These are phyloP conservation scores for Adansonia gregorii DNA, from an alignment of 441 rosid genomes.

Conservation along the genomic window DNA sequence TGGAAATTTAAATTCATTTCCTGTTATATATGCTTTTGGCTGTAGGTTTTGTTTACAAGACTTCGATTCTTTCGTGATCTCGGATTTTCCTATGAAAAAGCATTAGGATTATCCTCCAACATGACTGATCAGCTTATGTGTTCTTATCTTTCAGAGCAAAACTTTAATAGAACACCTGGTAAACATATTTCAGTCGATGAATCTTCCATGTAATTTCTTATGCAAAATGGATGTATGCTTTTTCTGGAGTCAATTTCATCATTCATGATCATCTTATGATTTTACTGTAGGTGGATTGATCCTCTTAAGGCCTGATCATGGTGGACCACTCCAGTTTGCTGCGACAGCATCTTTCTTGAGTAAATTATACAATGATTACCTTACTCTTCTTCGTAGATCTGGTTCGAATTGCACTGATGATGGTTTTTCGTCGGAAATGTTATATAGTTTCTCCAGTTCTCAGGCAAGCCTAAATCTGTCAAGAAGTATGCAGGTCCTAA, in stretches of 20 bases:
- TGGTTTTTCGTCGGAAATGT: slow-evolving; percentile 41
- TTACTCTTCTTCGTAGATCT: slow-evolving; percentile 41
- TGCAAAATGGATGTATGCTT: neutral
- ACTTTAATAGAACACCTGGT: slow-evolving; percentile 49
- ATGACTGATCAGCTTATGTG: slow-evolving; percentile 45
- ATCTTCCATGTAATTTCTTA: neutral
- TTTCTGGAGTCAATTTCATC: neutral
- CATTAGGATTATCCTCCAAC: slow-evolving; percentile 38
- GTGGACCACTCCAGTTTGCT: slow-evolving; percentile 49
- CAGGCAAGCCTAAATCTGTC: slow-evolving; percentile 42
- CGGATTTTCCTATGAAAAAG: slow-evolving; percentile 48
- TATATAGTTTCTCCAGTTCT: slow-evolving; percentile 49
- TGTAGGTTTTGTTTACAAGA: slow-evolving; percentile 54
- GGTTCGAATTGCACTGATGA: slow-evolving; percentile 42
- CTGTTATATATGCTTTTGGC: neutral
- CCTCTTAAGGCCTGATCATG: slow-evolving; percentile 43
- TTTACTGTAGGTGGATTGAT: slow-evolving; percentile 58
- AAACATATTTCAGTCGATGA: neutral
- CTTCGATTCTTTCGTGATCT: slow-evolving; percentile 52
- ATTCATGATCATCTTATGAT: neutral
- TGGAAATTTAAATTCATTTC: neutral
- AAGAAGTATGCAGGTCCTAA: neutral
- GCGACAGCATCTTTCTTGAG: slow-evolving; percentile 62
- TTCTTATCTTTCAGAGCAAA: slow-evolving; percentile 45
- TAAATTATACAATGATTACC: slow-evolving; percentile 62